These are phyloP conservation scores for Calonectria hongkongensis DNA, from an alignment of 2,329 filamentous ascomycete genomes.

Conservation along the genomic window DNA sequence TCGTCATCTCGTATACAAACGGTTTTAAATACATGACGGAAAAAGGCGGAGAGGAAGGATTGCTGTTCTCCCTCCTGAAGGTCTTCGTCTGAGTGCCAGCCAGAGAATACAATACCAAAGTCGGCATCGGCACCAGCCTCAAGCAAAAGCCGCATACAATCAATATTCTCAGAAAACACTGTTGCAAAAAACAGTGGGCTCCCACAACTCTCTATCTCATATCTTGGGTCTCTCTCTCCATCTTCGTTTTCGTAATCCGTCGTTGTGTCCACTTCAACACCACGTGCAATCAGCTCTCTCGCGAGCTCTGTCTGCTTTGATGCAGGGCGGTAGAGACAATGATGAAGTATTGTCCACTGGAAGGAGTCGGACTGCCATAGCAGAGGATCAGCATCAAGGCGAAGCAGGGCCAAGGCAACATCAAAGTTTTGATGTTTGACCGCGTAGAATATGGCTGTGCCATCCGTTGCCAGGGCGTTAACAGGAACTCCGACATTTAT, in stretches of 20 bases:
- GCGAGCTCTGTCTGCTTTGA: conserved; percentile 14
- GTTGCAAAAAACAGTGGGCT: conserved; percentile 38
- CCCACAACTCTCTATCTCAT: conserved; percentile 19
- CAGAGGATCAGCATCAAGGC: conserved; percentile 32
- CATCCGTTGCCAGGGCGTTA: conserved; percentile 19
- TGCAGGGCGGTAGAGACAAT: conserved; percentile 24
- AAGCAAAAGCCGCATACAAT: conserved; percentile 28
- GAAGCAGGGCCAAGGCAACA: conserved; percentile 24
- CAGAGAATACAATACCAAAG: background rate
- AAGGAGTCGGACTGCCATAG: conserved; percentile 23
- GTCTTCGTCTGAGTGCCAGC: background rate
- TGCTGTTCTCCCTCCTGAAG: background rate
- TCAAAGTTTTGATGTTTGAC: background rate
- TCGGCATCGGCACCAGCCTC: conserved; percentile 32
- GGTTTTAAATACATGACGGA: conserved; percentile 14
- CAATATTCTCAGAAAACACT: background rate
- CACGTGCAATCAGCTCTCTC: conserved; percentile 20
- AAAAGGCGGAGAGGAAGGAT: conserved; percentile 36
- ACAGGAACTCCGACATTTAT: conserved; percentile 28
- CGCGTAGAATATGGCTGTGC: conserved; percentile 25
- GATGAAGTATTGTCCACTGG: conserved; percentile 36
- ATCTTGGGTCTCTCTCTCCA: conserved; percentile 5
- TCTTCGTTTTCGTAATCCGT: conserved; percentile 22
- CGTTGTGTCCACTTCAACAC: conserved; percentile 25
- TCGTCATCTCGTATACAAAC: background rate